Evolutionary conservation across 345 rosid genomes (phyloP), one percentile per base, ranked within the genome.

Genomic region (Luvunga scandens): DNA sequence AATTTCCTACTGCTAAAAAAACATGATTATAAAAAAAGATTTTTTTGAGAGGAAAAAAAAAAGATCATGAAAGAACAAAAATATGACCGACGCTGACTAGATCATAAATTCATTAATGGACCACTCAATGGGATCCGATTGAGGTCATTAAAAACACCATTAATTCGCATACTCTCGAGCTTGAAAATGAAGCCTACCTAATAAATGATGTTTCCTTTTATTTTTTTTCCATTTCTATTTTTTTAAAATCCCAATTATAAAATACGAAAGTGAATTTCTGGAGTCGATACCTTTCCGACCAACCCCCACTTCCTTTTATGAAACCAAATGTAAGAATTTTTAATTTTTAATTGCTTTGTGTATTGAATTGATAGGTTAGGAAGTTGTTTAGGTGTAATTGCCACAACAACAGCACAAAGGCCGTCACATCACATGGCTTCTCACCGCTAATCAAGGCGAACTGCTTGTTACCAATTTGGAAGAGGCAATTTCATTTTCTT

Each of bases 401-500:
- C 74, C 36, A 50, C 36, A 38, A 67, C 71, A 53, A 14, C 39
- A 28, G 6, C 61, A 70, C 39, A 53, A 27, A 71, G 5, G 28
- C 7, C 16, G 25, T 38, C 56, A 6, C 9, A 30, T 73, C 73
- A 18, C 73, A 39, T 38, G 78, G 18, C 48, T 71, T 16, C 28
- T 77, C 81, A 22, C 78, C 81, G 78, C 73, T 70, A 61, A 73
- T 82, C 72, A 74, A 39, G 78, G 78, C 31, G 4, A 18, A n/a
- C 57, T 66, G 31, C 57, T 55, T 36, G 9, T 36, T 38, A 25
- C 13, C 9, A 38, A 19, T 25, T 21, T 21, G 22, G 13, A 18
- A 9, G 12, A 0, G 24, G 1, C 9, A 4, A 7, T 53, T 56
- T 56, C 21, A 16, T 68, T 28, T 28, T 69, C n/a, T 62, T 28